These are phyloP conservation scores for Millerozyma miso DNA, from an alignment of 805 yeast species.

Conservation along the genomic window DNA sequence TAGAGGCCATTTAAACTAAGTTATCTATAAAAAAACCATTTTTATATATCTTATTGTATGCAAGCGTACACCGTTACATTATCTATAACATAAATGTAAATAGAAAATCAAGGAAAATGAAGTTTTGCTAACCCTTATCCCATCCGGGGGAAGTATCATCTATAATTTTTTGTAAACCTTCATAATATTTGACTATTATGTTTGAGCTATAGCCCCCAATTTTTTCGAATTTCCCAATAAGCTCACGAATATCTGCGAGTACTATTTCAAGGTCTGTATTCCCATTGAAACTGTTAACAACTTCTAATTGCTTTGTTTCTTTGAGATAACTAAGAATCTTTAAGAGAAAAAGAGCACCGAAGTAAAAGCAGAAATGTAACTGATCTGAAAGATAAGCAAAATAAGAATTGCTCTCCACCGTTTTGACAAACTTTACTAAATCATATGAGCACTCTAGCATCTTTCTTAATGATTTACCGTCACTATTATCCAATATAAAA, in stretches of 20 bases:
- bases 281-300: slow-evolving; percentile 1
- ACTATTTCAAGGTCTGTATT: background rate
- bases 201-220: slow-evolving; percentile 23
- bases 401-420: slow-evolving; percentile 47
- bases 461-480: slow-evolving; percentile 23
- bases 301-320: background rate
- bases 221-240: slow-evolving; percentile 25
- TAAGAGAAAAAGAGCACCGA: slow-evolving; percentile 35
- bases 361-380: slow-evolving; percentile 51
- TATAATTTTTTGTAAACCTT: slow-evolving; percentile 13
- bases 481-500: slow-evolving; percentile 20
- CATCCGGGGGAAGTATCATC: slow-evolving; percentile 1
- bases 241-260: slow-evolving; percentile 12
- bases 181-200: slow-evolving; percentile 26
- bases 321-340: slow-evolving; percentile 14
- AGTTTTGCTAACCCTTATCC: background rate
- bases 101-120: background rate
- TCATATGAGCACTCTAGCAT: slow-evolving; percentile 40
- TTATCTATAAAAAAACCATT: too few relatives aligned
- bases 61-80: too few relatives aligned
- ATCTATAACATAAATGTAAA: too few relatives aligned
- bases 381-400: slow-evolving; percentile 73
- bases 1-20: slow-evolving; percentile 35
- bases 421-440: slow-evolving; percentile 38
- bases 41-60: too few relatives aligned